These are phyloP conservation scores for Ophiostoma ulmi DNA, from an alignment of 2,329 filamentous ascomycete species.

Conservation along the genomic window DNA sequence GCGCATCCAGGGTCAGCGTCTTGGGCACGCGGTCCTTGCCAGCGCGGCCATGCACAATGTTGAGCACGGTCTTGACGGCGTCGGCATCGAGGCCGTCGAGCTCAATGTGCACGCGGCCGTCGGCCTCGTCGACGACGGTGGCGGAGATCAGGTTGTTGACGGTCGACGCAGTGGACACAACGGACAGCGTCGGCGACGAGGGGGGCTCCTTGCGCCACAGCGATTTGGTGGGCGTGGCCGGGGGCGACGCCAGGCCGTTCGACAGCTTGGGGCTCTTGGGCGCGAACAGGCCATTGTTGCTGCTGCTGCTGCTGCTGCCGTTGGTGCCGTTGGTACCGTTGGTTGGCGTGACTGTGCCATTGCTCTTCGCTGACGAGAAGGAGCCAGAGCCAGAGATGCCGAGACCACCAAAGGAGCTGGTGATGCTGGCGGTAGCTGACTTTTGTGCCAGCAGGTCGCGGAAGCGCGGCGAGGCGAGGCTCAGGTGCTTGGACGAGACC, in stretches of 20 bases:
- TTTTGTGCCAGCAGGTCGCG: slow-evolving; percentile 26
- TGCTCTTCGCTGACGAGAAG: not conserved
- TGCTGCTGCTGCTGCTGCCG: no score
- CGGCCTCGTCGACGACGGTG: slow-evolving; percentile 27
- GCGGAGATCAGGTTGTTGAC: not conserved
- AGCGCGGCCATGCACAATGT: slow-evolving; percentile 43
- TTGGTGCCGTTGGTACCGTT: not conserved
- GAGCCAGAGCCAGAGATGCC: not conserved
- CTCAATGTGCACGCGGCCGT: slow-evolving; percentile 34
- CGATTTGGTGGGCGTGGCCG: slow-evolving; percentile 15
- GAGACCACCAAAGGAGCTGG: not conserved
- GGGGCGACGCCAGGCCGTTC: slow-evolving; percentile 18
- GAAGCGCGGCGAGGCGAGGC: slow-evolving; percentile 34
- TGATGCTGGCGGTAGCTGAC: slow-evolving; percentile 5
- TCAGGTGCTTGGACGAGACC: slow-evolving; percentile 37
- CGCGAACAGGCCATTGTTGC: not conserved
- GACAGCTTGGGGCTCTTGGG: not conserved
- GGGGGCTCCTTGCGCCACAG: slow-evolving; percentile 21
- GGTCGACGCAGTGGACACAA: not conserved
- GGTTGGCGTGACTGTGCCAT: not conserved
- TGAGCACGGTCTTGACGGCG: slow-evolving; percentile 40
- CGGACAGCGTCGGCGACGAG: slow-evolving; percentile 1
- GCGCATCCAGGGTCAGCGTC: slow-evolving; percentile 37
- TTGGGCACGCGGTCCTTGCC: slow-evolving; percentile 39
- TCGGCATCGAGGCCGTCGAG: slow-evolving; percentile 36